Conservation (phyloP, 192 early-diverging fungal genomes). For the Pilaira anomala region DNA sequence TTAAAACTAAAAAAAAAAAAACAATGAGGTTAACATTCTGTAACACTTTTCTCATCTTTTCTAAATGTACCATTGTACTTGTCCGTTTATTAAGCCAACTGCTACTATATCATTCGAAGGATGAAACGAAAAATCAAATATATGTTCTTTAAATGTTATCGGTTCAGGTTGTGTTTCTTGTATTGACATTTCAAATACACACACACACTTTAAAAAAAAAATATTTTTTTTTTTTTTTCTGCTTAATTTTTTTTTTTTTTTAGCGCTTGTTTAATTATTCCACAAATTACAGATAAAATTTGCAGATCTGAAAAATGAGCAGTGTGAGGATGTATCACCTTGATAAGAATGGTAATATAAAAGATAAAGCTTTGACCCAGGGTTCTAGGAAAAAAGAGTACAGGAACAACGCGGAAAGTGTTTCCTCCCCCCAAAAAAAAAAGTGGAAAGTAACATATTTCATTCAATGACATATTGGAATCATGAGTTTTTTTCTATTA, state of each 20-base stretch:
- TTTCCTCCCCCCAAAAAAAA: no score
- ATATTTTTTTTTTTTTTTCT: neutral
- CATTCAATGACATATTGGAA: no score
- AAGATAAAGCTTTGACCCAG: neutral
- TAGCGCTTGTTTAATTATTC: no score
- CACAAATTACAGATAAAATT: neutral
- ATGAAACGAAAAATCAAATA: conserved; percentile 70
- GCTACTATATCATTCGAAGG: conserved; percentile 64
- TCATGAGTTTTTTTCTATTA: no score
- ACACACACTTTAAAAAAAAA: neutral
- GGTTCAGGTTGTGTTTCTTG: conserved; percentile 35
- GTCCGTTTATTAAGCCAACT: conserved; percentile 69
- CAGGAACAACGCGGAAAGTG: neutral
- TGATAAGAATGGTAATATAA: no score
- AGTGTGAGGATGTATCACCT: neutral
- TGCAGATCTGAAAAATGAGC: neutral
- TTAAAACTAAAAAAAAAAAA: conserved; percentile 14
- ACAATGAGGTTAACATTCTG: neutral
- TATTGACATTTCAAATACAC: neutral
- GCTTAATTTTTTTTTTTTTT: no score
- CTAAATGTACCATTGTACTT: conserved; percentile 67
- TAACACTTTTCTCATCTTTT: no score
- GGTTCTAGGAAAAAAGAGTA: neutral
- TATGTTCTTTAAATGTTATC: conserved; percentile 46
- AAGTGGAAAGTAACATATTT: no score